Base-by-base conservation (phyloP, 2,329 filamentous ascomycete genomes). In the Escovopsis weberi region DNA sequence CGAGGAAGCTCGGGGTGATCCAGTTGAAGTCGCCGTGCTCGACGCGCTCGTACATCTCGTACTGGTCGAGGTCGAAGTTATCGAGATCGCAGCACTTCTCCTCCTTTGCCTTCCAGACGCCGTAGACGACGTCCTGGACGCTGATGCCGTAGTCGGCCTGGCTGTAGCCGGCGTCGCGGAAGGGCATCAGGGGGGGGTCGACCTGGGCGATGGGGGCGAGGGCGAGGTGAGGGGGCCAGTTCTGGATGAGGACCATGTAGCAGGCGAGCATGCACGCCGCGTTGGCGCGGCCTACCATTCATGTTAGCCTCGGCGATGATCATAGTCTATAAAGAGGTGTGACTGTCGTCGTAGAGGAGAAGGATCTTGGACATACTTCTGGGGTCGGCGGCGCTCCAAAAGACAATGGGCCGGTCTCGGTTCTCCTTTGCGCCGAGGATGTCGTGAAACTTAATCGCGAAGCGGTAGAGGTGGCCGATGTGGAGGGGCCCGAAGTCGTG, bases 21-120 rank as follows among this genome's bases (percentile, higher is more conserved):
- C 91, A 98, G 75, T 98, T 98, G 81, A 98, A 98, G 66, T 98
- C 91, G 49, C 91, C 91, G 70, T 95, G 87, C 60, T 98, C 91
- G 18, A 98, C 91, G 45, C 91, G 77, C 67, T 98, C 91, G 55
- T 78, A 98, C 59, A 77, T 82, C 66, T 98, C 91, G 60, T 98
- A 98, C 75, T 95, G 86, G 65, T 95, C 88, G 18, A 98, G 74
- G 55, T 89, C 88, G 59, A 98, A 98, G 59, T 91, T 86, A 59
- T 93, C 87, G 46, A 98, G 69, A 43, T 85, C 84, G 57, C 88
- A 93, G 55, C 94, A 80, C 39, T 83, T 82, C 63, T 95, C 85
- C 59, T 98, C 91, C 69, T 96, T 98, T 38, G 91, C 91, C 61
- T 89, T 94, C 89, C 91, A 98, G 15, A 98, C 87, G 46, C 91